Evolutionary conservation across 2,329 filamentous ascomycete genomes (phyloP).

Genomic region (Myriosclerotinia scirpicola): DNA sequence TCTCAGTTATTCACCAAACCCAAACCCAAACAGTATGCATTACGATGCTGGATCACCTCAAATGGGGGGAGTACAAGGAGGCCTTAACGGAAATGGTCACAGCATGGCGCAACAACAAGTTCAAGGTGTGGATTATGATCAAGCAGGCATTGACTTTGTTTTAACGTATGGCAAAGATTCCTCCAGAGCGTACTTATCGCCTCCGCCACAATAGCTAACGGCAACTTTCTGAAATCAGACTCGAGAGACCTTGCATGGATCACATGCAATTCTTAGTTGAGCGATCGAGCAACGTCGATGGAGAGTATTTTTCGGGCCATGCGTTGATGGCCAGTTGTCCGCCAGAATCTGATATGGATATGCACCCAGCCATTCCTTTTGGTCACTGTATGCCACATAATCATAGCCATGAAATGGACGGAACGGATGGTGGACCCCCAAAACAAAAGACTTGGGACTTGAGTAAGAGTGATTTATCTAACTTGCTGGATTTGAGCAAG

Average conservation of each 20-base stretch:
- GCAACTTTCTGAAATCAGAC: slow-evolving; percentile 54
- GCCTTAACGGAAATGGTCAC: slow-evolving; percentile 26
- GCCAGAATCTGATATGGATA: slow-evolving; percentile 50
- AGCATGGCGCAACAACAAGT: slow-evolving; percentile 35
- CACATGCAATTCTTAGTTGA: slow-evolving; percentile 80
- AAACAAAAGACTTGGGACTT: slow-evolving; percentile 71
- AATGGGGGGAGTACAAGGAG: neutral
- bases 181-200: slow-evolving; percentile 65
- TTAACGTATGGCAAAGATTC: slow-evolving; percentile 71
- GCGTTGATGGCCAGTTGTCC: slow-evolving; percentile 92
- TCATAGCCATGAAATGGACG: neutral
- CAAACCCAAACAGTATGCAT: slow-evolving; percentile 23
- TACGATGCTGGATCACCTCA: slow-evolving; percentile 14
- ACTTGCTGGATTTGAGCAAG: slow-evolving; percentile 79
- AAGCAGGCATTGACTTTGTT: slow-evolving; percentile 86
- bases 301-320: slow-evolving; percentile 73
- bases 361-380: slow-evolving; percentile 54
- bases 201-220: slow-evolving; percentile 57
- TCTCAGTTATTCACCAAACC: slow-evolving; percentile 27
- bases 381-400: slow-evolving; percentile 43
- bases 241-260: slow-evolving; percentile 91
- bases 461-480: slow-evolving; percentile 72
- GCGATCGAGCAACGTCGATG: slow-evolving; percentile 56
- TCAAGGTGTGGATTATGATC: slow-evolving; percentile 67
- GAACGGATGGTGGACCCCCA: neutral